Conservation (phyloP, 164 flowering plant species). For the Magnolia kwangsiensis region DNA sequence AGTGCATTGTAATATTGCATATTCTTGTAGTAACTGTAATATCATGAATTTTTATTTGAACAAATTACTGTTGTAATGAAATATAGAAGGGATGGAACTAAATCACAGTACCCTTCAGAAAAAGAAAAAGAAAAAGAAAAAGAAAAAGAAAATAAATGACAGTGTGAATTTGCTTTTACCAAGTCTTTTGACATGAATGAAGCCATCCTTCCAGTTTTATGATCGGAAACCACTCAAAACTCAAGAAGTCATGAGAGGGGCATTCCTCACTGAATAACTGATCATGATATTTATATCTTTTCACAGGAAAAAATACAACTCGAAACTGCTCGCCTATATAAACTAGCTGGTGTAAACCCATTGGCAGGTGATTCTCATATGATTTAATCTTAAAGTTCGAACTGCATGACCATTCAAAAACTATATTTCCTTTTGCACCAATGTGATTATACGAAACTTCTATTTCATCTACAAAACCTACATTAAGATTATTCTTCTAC, state of each 20-base stretch:
- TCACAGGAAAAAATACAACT: slow-evolving; percentile 89
- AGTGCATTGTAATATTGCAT: not conserved
- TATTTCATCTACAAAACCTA: not conserved
- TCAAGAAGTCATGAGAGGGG: not conserved
- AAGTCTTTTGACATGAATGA: not conserved
- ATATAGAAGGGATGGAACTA: too few relatives aligned
- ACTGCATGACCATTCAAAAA: not conserved
- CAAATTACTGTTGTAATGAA: not conserved
- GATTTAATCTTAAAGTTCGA: not conserved
- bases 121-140: too few relatives aligned
- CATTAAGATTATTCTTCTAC: not conserved
- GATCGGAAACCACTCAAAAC: not conserved
- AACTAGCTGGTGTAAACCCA: slow-evolving; percentile 91
- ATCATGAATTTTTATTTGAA: not conserved
- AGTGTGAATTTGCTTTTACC: not conserved
- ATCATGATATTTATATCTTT: slow-evolving; percentile 8
- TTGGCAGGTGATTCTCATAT: slow-evolving; percentile 62
- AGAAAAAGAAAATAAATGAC: not conserved
- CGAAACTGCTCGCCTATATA: slow-evolving; percentile 90
- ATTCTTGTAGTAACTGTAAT: not conserved
- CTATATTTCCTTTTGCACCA: not conserved
- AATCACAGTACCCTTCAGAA: too few relatives aligned
- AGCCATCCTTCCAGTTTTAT: not conserved
- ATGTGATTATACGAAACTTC: not conserved
- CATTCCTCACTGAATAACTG: not conserved